Percentiles rank a stretch among this genome's conserved stretches.
Conservation (phyloP, 495 filamentous ascomycete species). For the Penicillium verhagenii region DNA sequence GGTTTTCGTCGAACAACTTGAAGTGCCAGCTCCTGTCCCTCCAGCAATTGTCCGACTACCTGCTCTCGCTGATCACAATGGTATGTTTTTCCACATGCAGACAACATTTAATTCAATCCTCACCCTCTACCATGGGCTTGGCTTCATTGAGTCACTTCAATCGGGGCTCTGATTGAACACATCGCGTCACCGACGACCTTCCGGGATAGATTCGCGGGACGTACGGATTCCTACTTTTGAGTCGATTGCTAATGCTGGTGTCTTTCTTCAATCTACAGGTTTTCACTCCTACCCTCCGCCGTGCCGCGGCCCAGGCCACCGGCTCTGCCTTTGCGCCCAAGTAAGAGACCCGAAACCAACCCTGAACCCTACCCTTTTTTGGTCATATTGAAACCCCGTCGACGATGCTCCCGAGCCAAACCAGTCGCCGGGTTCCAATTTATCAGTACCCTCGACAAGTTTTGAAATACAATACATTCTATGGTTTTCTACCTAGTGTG, state of each 20-base stretch:
- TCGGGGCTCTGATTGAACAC: neutral
- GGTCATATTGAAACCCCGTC: neutral
- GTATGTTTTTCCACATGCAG: conserved; percentile 18
- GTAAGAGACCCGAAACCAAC: conserved; percentile 31
- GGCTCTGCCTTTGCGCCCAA: conserved; percentile 42
- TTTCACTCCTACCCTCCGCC: conserved; percentile 45
- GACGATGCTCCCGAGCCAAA: neutral
- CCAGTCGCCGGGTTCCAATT: neutral
- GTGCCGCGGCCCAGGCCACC: conserved; percentile 42
- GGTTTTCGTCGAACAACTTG: conserved; percentile 41
- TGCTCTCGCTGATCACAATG: conserved; percentile 30
- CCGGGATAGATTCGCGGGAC: conserved; percentile 11
- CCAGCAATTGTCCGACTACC: conserved; percentile 31
- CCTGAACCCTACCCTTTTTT: neutral
- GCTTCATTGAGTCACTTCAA: neutral
- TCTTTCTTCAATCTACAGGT: conserved; percentile 18
- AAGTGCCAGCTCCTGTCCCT: conserved; percentile 28
- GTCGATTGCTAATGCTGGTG: conserved; percentile 24
- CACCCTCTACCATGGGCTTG: neutral
- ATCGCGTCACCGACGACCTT: conserved; percentile 11
- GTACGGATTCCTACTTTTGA: neutral
- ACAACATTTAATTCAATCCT: neutral
- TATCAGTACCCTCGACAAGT: neutral
- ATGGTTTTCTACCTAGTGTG: neutral
- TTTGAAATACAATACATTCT: neutral